A percentile compares a stretch with the other conserved stretches of the same genome.
phyloP scores from a whole-genome alignment of 306 rosid species.

The Hippophae rhamnoides region DNA sequence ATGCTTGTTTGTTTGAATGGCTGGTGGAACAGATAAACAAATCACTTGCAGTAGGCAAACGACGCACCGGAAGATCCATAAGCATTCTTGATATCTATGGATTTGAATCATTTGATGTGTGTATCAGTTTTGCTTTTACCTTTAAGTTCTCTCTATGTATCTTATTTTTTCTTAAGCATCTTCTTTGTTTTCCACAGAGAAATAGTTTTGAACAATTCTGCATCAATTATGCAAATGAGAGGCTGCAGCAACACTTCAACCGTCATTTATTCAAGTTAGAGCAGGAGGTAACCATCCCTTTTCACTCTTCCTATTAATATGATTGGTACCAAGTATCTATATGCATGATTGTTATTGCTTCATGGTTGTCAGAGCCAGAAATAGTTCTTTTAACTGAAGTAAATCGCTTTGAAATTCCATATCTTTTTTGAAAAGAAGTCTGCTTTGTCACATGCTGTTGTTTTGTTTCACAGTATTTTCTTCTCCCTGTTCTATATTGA shows the following conservation, averaged over 20 bases:
- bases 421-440: too few relatives aligned
- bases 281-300: slow-evolving; percentile 68
- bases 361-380: too few relatives aligned
- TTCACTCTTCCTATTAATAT: slow-evolving; percentile 3
- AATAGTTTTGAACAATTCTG: slow-evolving; percentile 99
- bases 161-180: not conserved
- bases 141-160: not conserved
- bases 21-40: slow-evolving; percentile 92
- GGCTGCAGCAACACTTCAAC: slow-evolving; percentile 95
- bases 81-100: slow-evolving; percentile 98
- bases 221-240: slow-evolving; percentile 96
- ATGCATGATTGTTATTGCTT: too few relatives aligned
- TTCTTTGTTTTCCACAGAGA: slow-evolving; percentile 41
- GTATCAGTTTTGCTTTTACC: slow-evolving; percentile 22
- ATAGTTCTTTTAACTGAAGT: too few relatives aligned
- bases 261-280: slow-evolving; percentile 97
- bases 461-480: too few relatives aligned
- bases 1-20: slow-evolving; percentile 93
- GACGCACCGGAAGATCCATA: slow-evolving; percentile 95
- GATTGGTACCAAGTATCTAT: not conserved
- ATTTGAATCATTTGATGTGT: slow-evolving; percentile 95
- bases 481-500: too few relatives aligned
- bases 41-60: slow-evolving; percentile 95
- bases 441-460: too few relatives aligned
- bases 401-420: too few relatives aligned